Evolutionary conservation across 371 early-diverging fungal species (phyloP).

Genomic region (Choanephora cucurbitarum): DNA sequence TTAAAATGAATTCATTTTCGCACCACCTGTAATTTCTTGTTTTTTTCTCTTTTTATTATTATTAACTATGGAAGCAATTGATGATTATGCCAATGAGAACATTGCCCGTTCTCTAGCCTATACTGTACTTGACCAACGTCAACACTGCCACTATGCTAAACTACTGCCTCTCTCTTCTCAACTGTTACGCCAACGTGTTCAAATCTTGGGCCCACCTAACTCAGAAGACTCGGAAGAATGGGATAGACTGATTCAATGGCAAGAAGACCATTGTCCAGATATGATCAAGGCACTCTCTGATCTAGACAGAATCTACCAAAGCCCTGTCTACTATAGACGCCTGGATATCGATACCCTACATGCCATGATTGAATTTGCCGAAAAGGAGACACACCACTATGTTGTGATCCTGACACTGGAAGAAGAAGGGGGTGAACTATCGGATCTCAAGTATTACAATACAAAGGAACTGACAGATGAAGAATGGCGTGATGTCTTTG

Average conservation of each 20-base stretch:
- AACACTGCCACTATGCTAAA: constrained; percentile 30
- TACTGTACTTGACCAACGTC: constrained; percentile 40
- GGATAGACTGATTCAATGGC: constrained; percentile 45
- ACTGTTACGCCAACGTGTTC: constrained; percentile 40
- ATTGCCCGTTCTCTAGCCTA: constrained; percentile 51
- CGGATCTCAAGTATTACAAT: constrained; percentile 50
- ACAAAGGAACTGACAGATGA: constrained; percentile 36
- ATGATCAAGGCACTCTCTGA: constrained; percentile 32
- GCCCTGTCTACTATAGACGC: constrained; percentile 48
- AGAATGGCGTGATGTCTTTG: constrained; percentile 43
- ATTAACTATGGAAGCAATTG: constrained; percentile 51
- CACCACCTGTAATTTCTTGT: constrained; percentile 2
- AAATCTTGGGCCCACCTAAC: not conserved
- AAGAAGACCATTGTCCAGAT: constrained; percentile 36
- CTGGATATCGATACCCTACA: constrained; percentile 44
- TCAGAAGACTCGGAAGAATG: constrained; percentile 21
- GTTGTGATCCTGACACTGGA: constrained; percentile 38
- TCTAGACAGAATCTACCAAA: constrained; percentile 25
- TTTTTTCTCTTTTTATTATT: constrained; percentile 4
- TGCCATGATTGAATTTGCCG: constrained; percentile 42
- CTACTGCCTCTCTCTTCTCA: constrained; percentile 40
- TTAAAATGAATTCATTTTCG: too few species aligned
- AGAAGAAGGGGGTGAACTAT: constrained; percentile 32
- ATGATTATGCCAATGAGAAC: constrained; percentile 52
- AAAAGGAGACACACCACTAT: constrained; percentile 28